phyloP scores from a whole-genome alignment of 148 eudicot species.

The Euryodendron excelsum region DNA sequence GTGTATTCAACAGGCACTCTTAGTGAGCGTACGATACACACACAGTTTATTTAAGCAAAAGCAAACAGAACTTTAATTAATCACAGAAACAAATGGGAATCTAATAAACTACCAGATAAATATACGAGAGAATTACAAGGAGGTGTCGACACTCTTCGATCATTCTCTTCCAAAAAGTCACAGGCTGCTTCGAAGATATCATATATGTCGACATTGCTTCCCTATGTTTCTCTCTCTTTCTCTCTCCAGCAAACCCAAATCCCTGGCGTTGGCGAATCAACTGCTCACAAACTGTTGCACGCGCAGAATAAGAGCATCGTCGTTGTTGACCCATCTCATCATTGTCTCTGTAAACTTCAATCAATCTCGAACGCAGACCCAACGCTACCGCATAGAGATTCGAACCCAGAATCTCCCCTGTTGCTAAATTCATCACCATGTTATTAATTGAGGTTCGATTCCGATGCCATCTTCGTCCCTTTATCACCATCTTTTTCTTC shows the following conservation, averaged over 20 bases:
- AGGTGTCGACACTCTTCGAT: conserved; percentile 45
- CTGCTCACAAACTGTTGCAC: too few species aligned
- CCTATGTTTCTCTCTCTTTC: conserved; percentile 9
- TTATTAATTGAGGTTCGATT: conserved; percentile 36
- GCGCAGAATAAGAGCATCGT: too few species aligned
- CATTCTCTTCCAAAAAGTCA: conserved; percentile 15
- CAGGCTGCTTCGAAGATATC: neutral
- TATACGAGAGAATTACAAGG: neutral
- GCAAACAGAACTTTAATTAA: too few species aligned
- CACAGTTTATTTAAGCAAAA: too few species aligned
- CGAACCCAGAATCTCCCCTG: neutral
- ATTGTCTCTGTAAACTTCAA: neutral
- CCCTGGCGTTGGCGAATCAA: neutral
- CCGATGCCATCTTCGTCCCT: neutral
- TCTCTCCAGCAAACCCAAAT: neutral
- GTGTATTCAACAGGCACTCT: too few species aligned
- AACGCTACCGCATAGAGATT: conserved; percentile 13
- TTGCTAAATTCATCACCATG: conserved; percentile 19
- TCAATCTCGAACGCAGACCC: neutral
- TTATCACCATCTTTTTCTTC: neutral
- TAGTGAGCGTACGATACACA: too few species aligned
- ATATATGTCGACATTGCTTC: conserved; percentile 39
- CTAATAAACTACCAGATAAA: too few species aligned
- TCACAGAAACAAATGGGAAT: too few species aligned
- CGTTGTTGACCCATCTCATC: neutral